Percentiles rank a stretch among this genome's conserved stretches.
Conservation (phyloP, 1,284 basidiomycete species). For the Sporisorium iseilematis-ciliati region DNA sequence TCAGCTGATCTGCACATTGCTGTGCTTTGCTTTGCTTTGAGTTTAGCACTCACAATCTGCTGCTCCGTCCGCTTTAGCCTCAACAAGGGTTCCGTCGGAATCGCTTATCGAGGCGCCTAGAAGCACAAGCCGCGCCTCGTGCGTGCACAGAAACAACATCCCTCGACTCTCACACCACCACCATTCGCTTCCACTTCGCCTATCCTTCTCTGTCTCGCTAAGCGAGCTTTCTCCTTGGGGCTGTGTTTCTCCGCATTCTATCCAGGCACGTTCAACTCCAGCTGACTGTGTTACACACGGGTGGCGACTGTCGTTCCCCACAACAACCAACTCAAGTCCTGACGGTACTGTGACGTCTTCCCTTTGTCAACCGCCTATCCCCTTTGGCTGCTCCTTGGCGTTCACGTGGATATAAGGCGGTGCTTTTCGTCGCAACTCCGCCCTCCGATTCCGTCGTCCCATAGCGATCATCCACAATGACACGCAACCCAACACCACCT, state of each 20-base stretch:
- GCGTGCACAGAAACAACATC: slow-evolving; percentile 1
- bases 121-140: neutral
- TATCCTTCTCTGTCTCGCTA: neutral
- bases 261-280: neutral
- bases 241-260: neutral
- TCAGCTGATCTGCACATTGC: slow-evolving; percentile 5
- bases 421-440: neutral
- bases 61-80: neutral
- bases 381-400: neutral
- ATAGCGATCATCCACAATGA: slow-evolving; percentile 6
- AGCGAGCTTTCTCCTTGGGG: slow-evolving; percentile 2
- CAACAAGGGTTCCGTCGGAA: neutral
- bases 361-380: neutral
- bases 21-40: no score
- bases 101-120: neutral
- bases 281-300: no score
- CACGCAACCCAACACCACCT: slow-evolving; percentile 25
- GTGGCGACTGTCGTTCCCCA: slow-evolving; percentile 1
- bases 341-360: neutral
- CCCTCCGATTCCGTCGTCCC: no score
- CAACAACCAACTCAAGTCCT: neutral
- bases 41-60: no score
- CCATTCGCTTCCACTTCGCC: neutral
- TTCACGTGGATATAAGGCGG: neutral
- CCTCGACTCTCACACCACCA: neutral